Evolutionary conservation across 1,139 yeast species (phyloP).

Genomic region (Yamadazyma buinensis): DNA sequence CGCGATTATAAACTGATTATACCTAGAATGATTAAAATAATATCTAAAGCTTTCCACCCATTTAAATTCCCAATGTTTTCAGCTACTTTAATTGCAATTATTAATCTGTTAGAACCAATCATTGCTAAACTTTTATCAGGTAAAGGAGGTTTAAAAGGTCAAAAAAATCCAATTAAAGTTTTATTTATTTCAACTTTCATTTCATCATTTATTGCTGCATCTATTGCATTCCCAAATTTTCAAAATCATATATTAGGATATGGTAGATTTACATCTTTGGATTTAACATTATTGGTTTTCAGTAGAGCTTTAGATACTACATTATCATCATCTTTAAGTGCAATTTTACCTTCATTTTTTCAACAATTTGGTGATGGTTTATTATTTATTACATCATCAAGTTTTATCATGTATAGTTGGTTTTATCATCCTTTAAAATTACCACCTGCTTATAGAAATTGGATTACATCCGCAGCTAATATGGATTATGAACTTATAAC

Average conservation of each 20-base stretch:
- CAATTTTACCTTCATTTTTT: conserved; percentile 15
- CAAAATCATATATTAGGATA: conserved; percentile 28
- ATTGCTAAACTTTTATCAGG: conserved; percentile 8
- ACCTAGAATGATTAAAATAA: conserved; percentile 15
- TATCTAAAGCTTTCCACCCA: conserved; percentile 25
- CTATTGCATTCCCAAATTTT: conserved; percentile 24
- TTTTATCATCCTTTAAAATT: conserved; percentile 27
- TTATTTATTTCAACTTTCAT: conserved; percentile 27
- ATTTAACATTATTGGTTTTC: conserved; percentile 31
- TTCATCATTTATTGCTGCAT: conserved; percentile 27
- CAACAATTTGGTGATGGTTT: conserved; percentile 25
- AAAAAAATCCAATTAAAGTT: conserved; percentile 15
- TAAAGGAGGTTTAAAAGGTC: conserved; percentile 1
- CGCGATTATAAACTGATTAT: conserved; percentile 15
- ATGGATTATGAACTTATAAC: conserved; percentile 32
- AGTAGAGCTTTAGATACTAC: conserved; percentile 37
- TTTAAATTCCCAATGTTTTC: conserved; percentile 29
- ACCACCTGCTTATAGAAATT: conserved; percentile 35
- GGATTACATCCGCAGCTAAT: conserved; percentile 42
- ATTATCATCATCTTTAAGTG: conserved; percentile 21
- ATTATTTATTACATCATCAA: conserved; percentile 26
- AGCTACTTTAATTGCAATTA: conserved; percentile 26
- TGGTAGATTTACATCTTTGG: conserved; percentile 30
- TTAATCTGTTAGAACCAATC: conserved; percentile 33
- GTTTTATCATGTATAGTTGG: conserved; percentile 35